phyloP scores from a whole-genome alignment of 108 stramenopile genomes.

The Chaetoceros tenuissimus region DNA sequence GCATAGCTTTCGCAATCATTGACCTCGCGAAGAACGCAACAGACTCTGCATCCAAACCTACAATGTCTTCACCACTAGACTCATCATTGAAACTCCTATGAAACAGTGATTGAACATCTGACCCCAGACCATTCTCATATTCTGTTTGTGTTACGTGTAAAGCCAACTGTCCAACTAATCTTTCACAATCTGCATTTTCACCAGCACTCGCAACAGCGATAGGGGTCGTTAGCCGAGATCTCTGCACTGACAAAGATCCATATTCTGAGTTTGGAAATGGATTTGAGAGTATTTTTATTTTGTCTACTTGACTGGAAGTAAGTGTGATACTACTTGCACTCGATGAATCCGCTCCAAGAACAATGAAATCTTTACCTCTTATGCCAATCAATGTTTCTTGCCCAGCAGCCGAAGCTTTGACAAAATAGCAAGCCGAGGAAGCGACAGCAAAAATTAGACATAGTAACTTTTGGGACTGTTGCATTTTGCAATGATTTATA shows the following conservation, averaged over 20 bases:
- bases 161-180: conserved; percentile 36
- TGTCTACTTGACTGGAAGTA: conserved; percentile 60
- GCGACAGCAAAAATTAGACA: too few species aligned
- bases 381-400: conserved; percentile 73
- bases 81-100: conserved; percentile 4
- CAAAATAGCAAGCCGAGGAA: too few species aligned
- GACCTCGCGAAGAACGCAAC: conserved; percentile 54
- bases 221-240: conserved; percentile 24
- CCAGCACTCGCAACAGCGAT: conserved; percentile 70
- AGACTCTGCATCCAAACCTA: conserved; percentile 45
- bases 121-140: conserved; percentile 54
- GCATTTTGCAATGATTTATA: too few species aligned
- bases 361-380: conserved; percentile 63
- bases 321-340: conserved; percentile 41
- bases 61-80: neutral
- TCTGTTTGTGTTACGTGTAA: conserved; percentile 43
- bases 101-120: conserved; percentile 39
- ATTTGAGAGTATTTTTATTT: conserved; percentile 35
- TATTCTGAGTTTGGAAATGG: conserved; percentile 14
- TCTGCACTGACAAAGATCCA: neutral
- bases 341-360: conserved; percentile 68
- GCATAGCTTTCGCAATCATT: conserved; percentile 33
- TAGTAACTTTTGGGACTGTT: too few species aligned
- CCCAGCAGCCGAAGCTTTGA: neutral
- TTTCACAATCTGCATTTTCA: conserved; percentile 60